These are phyloP conservation scores for Solanum medicagineum DNA, from an alignment of 257 asterid genomes.

Conservation along the genomic window DNA sequence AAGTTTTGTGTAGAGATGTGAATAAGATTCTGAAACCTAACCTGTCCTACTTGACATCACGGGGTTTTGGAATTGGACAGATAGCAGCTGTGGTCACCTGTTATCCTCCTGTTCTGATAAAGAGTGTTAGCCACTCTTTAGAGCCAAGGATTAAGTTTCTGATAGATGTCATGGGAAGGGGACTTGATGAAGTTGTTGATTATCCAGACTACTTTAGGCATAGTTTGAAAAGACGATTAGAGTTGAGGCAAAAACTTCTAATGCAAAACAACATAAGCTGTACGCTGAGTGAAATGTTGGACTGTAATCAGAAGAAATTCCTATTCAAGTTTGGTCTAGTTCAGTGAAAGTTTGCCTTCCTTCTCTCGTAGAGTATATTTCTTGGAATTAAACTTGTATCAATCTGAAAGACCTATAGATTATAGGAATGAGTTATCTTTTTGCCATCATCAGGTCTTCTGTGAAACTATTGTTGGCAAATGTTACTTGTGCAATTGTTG, in stretches of 20 bases:
- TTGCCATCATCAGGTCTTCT: background rate
- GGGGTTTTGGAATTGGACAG: conserved; percentile 57
- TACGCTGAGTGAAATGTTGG: conserved; percentile 90
- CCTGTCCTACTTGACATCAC: conserved; percentile 39
- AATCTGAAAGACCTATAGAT: background rate
- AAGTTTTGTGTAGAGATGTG: conserved; percentile 75
- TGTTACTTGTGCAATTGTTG: background rate
- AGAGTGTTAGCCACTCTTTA: conserved; percentile 64
- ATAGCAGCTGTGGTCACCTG: conserved; percentile 65
- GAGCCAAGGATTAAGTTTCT: conserved; percentile 82
- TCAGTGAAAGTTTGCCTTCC: conserved; percentile 2
- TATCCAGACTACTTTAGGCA: conserved; percentile 86
- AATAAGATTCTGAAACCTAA: conserved; percentile 65
- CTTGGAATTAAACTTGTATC: background rate
- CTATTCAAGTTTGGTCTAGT: conserved; percentile 51
- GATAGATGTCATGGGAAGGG: conserved; percentile 72
- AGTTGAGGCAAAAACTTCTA: conserved; percentile 61
- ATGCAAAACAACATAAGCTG: conserved; percentile 37
- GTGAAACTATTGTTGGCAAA: background rate
- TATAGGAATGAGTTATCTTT: background rate
- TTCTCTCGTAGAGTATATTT: background rate
- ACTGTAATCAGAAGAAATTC: conserved; percentile 77
- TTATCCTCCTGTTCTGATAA: conserved; percentile 82
- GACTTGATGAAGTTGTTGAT: conserved; percentile 56
- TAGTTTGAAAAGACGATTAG: conserved; percentile 75